Evolutionary conservation across 768 basidiomycete genomes (phyloP).

Genomic region (Coprinopsis sp.): DNA sequence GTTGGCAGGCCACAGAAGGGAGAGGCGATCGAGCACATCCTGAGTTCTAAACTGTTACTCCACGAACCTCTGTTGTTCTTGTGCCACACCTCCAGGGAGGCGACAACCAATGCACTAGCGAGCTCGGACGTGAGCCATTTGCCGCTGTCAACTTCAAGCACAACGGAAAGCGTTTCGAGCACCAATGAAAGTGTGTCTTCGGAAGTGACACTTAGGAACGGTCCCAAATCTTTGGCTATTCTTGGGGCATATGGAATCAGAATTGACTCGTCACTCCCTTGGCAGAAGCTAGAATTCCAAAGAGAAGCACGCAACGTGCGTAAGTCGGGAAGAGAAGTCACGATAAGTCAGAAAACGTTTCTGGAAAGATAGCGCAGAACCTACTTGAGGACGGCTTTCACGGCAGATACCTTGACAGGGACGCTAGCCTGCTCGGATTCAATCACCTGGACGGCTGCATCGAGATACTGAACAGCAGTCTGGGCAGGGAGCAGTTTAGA

Average conservation of each 20-base stretch:
- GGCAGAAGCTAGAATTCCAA: slow-evolving; percentile 54
- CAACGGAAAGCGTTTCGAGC: slow-evolving; percentile 77
- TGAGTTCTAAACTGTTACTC: neutral
- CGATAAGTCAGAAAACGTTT: neutral
- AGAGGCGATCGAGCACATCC: neutral
- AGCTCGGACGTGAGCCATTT: slow-evolving; percentile 69
- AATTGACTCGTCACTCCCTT: slow-evolving; percentile 55
- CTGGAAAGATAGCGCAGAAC: slow-evolving; percentile 15
- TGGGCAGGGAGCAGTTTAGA: slow-evolving; percentile 65
- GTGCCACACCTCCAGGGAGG: slow-evolving; percentile 77
- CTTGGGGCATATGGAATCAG: slow-evolving; percentile 62
- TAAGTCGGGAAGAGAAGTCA: slow-evolving; percentile 2
- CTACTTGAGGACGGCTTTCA: slow-evolving; percentile 91
- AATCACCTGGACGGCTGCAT: slow-evolving; percentile 81
- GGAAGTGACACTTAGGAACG: slow-evolving; percentile 72
- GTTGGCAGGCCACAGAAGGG: neutral
- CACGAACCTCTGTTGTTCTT: slow-evolving; percentile 81
- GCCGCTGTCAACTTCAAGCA: slow-evolving; percentile 68
- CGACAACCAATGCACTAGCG: slow-evolving; percentile 58
- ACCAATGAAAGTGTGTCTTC: slow-evolving; percentile 89
- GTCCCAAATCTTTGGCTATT: slow-evolving; percentile 77
- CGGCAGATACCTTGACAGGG: slow-evolving; percentile 92
- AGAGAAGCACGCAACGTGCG: slow-evolving; percentile 8
- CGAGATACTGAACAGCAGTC: slow-evolving; percentile 80
- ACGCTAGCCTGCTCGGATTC: slow-evolving; percentile 66